Base-by-base conservation (phyloP, 2,329 filamentous ascomycete genomes). In the Chalara sp. region DNA sequence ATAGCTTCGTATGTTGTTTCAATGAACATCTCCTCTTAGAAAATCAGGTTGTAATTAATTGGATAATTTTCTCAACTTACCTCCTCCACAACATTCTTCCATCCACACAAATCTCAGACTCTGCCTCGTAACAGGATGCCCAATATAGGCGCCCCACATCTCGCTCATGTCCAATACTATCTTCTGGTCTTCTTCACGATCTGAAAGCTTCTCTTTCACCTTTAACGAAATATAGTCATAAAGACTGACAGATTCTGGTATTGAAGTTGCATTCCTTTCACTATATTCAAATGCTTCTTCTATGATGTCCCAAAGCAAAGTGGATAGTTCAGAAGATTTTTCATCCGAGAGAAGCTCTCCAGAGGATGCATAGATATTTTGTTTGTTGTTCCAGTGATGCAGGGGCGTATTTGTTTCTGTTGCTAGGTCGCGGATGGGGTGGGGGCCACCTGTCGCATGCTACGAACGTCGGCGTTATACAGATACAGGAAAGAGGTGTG, bases 91-190 rank as follows among this genome's bases (percentile, higher is more conserved):
- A 47, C 75, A 77, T 59, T 80, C 76, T 58, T 81, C 76, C 3
- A 81, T 61, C 74, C 76, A 80, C 57, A 79, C 76, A 61, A 73
- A 80, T 60, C 73, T 77, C 49, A 81, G 63, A 59, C 75, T 79
- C 61, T 81, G 78, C 29, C 56, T 69, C 37, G 68, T 64, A 4
- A 79, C 68, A 3, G 70, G 67, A 49, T 69, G 73, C 3, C 78
- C 78, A 29, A 80, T 72, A 59, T 78, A 80, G 1, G 72, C 72
- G 10, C 78, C 76, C 75, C 78, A 80, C 29, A 63, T 54, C 39
- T 63, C 61, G 4, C 75, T 65, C 11, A 67, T 71, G 37, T 67
- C 59, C 47, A 70, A 65, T 52, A 70, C 70, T 43, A 62, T 57
- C 39, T 63, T 61, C 5, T 75, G 71, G 12, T 72, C 52, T 7